Evolutionary conservation across 1,139 yeast genomes (phyloP).

Genomic region (Debaryomyces fabryi): DNA sequence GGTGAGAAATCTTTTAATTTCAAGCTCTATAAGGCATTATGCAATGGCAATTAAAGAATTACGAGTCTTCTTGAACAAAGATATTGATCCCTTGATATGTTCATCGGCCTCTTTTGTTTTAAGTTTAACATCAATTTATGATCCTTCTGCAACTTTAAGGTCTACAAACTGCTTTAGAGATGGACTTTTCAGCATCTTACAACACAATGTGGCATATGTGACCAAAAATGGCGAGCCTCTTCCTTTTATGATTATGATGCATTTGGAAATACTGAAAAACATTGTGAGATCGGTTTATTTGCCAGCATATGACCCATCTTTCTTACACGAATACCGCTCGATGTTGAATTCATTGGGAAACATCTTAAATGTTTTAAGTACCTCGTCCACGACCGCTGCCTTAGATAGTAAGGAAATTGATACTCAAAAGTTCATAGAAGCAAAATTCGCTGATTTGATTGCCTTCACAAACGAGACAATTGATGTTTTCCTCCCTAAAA

Average conservation of each 20-base stretch:
- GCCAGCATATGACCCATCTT: slow-evolving; percentile 40
- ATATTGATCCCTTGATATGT: slow-evolving; percentile 37
- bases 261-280: slow-evolving; percentile 41
- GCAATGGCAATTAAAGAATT: slow-evolving; percentile 41
- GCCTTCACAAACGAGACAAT: slow-evolving; percentile 30
- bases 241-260: slow-evolving; percentile 33
- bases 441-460: slow-evolving; percentile 28
- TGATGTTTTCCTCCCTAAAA: slow-evolving; percentile 30
- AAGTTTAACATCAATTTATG: slow-evolving; percentile 47
- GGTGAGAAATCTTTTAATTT: slow-evolving; percentile 30
- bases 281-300: slow-evolving; percentile 39
- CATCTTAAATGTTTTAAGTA: slow-evolving; percentile 6
- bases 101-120: slow-evolving; percentile 44
- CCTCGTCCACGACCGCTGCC: background rate
- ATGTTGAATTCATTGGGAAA: slow-evolving; percentile 28
- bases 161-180: slow-evolving; percentile 46
- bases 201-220: slow-evolving; percentile 30
- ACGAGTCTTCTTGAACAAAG: slow-evolving; percentile 31
- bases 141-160: slow-evolving; percentile 47
- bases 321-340: slow-evolving; percentile 32
- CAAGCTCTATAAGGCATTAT: slow-evolving; percentile 39
- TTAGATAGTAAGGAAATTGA: background rate
- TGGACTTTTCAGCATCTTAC: slow-evolving; percentile 43
- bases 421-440: slow-evolving; percentile 19
- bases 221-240: slow-evolving; percentile 21